Conservation (phyloP, 169 alveolate genomes). For the Plasmodium billcollinsi region DNA sequence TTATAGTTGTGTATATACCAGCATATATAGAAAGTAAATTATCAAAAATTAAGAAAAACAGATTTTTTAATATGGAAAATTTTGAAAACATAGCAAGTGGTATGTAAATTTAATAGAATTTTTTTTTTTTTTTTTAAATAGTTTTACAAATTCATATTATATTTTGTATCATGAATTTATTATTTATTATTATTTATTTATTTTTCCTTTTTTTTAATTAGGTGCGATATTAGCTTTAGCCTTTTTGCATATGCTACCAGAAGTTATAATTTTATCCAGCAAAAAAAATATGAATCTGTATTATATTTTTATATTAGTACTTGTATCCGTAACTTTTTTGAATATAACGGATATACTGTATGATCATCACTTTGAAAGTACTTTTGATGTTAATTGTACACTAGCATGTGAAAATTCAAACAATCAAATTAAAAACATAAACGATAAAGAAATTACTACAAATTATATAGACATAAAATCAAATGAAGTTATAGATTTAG, state of each 20-base stretch:
- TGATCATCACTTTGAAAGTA: constrained; percentile 49
- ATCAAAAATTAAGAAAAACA: constrained; percentile 39
- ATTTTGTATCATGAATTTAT: too few species aligned
- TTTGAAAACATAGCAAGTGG: constrained; percentile 76
- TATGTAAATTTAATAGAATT: constrained; percentile 10
- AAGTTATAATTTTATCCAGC: constrained; percentile 54
- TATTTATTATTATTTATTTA: too few species aligned
- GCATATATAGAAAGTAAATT: constrained; percentile 36
- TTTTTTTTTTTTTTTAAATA: not conserved
- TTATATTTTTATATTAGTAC: constrained; percentile 49
- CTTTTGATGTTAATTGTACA: constrained; percentile 46
- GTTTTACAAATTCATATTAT: constrained; percentile 6
- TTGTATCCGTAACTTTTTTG: constrained; percentile 65
- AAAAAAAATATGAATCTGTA: constrained; percentile 48
- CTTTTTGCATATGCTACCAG: constrained; percentile 71
- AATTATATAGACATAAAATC: constrained; percentile 15
- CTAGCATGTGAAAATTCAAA: constrained; percentile 17
- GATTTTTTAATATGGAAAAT: constrained; percentile 54
- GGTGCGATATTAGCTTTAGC: constrained; percentile 76
- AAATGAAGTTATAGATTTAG: constrained; percentile 30
- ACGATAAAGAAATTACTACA: constrained; percentile 20
- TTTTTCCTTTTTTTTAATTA: constrained; percentile 18
- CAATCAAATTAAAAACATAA: constrained; percentile 20
- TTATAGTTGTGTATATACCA: constrained; percentile 59
- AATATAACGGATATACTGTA: constrained; percentile 68